Percentiles rank a stretch among this genome's conserved stretches.
phyloP scores from a whole-genome alignment of 2,329 filamentous ascomycete species.

The Talaromyces sp. region DNA sequence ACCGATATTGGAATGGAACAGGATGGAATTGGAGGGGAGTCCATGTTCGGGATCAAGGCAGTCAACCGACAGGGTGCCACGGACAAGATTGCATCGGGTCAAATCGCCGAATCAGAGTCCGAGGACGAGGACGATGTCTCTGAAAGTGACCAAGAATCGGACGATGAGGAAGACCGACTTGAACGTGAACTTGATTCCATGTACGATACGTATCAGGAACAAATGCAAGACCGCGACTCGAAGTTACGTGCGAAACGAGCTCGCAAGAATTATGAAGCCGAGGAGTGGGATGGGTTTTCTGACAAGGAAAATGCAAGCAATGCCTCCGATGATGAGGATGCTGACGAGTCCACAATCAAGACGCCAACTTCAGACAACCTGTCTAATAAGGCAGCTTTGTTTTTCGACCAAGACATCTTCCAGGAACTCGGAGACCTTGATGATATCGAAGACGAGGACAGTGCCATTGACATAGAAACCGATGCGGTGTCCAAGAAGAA shows the following conservation, averaged over 20 bases:
- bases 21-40: conserved; percentile 67
- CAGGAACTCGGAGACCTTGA: conserved; percentile 68
- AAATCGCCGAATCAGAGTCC: conserved; percentile 62
- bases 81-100: conserved; percentile 66
- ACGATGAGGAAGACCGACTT: conserved; percentile 75
- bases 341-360: conserved; percentile 25
- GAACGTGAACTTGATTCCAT: conserved; percentile 81
- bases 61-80: conserved; percentile 71
- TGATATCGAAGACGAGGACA: conserved; percentile 49
- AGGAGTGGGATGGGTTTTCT: conserved; percentile 89
- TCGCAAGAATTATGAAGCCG: conserved; percentile 72
- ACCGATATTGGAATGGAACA: conserved; percentile 95
- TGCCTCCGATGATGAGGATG: conserved; percentile 57
- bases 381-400: conserved; percentile 79
- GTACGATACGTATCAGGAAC: conserved; percentile 81
- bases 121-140: conserved; percentile 52
- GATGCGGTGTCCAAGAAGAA: conserved; percentile 13
- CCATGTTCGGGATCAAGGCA: conserved; percentile 80
- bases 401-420: conserved; percentile 96
- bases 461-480: conserved; percentile 31
- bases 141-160: conserved; percentile 58
- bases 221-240: conserved; percentile 71
- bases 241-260: conserved; percentile 90
- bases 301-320: conserved; percentile 54
- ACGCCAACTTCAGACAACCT: conserved; percentile 47